A percentile compares a stretch with the other conserved stretches of the same genome.
Evolutionary conservation across 805 yeast genomes (phyloP).

Genomic region (Vanderwaltozyma tropicalis): DNA sequence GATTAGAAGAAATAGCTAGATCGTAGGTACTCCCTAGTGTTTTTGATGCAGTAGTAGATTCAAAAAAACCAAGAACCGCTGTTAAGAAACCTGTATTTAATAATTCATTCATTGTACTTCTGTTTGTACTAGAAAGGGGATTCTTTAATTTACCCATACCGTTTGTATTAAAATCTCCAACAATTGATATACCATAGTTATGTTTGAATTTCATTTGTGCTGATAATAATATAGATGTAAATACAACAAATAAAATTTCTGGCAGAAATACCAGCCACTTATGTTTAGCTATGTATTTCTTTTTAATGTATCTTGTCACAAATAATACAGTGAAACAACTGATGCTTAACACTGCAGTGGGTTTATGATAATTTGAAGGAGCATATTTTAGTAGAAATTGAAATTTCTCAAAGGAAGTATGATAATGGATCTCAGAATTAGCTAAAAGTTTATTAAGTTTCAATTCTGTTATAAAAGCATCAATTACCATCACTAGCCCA

Average conservation of each 20-base stretch:
- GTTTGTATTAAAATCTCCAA: constrained; percentile 55
- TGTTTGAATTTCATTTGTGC: constrained; percentile 37
- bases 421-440: constrained; percentile 41
- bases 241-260: constrained; percentile 72
- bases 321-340: constrained; percentile 39
- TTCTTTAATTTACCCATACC: constrained; percentile 37
- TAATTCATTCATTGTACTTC: constrained; percentile 41
- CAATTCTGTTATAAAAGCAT: constrained; percentile 60
- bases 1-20: constrained; percentile 58
- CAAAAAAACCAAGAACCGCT: constrained; percentile 84
- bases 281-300: constrained; percentile 30
- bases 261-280: constrained; percentile 59
- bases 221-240: constrained; percentile 47
- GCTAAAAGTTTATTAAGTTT: constrained; percentile 47
- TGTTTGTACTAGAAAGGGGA: constrained; percentile 44
- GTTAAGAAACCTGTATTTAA: constrained; percentile 65
- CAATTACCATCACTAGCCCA: constrained; percentile 72
- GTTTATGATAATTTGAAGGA: constrained; percentile 35
- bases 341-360: constrained; percentile 54
- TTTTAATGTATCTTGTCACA: constrained; percentile 30
- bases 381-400: constrained; percentile 44
- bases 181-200: constrained; percentile 46
- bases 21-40: constrained; percentile 69
- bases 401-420: constrained; percentile 65
- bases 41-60: constrained; percentile 87